phyloP scores from a whole-genome alignment of 192 early-diverging fungal genomes.

The Coemansia interrupta region DNA sequence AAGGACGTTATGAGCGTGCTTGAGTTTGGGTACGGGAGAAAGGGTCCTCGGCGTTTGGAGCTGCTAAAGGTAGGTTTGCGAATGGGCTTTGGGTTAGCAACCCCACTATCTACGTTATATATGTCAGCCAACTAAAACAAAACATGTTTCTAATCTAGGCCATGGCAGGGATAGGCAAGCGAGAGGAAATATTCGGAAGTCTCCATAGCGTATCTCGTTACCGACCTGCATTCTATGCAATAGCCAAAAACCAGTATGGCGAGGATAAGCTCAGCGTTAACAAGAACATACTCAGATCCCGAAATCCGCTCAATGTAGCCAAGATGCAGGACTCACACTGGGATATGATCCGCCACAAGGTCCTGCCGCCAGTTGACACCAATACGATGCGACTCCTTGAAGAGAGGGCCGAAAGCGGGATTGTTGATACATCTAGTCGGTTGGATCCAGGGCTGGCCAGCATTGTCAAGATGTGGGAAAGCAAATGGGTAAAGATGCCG shows the following conservation, averaged over 20 bases:
- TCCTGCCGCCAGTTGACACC: conserved; percentile 28
- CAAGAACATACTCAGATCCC: conserved; percentile 17
- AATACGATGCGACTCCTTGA: conserved; percentile 31
- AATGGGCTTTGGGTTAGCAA: neutral
- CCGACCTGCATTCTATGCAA: conserved; percentile 43
- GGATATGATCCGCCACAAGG: conserved; percentile 12
- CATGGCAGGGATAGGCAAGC: conserved; percentile 17
- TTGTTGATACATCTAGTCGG: neutral
- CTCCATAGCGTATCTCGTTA: conserved; percentile 23
- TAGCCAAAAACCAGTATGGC: conserved; percentile 32
- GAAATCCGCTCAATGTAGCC: conserved; percentile 38
- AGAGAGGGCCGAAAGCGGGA: conserved; percentile 24
- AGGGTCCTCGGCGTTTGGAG: conserved; percentile 33
- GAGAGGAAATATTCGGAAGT: conserved; percentile 38
- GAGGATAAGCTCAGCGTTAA: conserved; percentile 20
- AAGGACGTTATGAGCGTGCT: conserved; percentile 40
- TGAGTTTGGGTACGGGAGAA: conserved; percentile 43
- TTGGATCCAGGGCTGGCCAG: neutral
- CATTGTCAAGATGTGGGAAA: conserved; percentile 24
- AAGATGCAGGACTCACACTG: conserved; percentile 44
- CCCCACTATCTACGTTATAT: neutral
- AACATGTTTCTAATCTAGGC: conserved; percentile 12
- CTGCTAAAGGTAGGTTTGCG: conserved; percentile 28
- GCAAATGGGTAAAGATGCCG: conserved; percentile 39
- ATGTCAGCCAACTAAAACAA: neutral